Conservation (phyloP, 2,329 filamentous ascomycete genomes). For the Bisporella sp. region DNA sequence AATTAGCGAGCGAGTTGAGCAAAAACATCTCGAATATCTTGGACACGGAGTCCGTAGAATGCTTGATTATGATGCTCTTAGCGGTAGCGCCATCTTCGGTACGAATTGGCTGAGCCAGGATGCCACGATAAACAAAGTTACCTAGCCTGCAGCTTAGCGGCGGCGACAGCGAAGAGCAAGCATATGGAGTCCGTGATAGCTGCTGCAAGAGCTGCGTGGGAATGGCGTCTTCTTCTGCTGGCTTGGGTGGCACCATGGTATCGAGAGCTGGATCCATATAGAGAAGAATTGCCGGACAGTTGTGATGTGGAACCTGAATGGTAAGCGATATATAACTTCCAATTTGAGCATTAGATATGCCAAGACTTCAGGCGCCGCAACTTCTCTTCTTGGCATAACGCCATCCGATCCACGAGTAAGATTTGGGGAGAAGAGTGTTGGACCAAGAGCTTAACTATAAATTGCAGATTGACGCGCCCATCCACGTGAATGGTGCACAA, state of each 20-base stretch:
- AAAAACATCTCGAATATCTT: neutral
- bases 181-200: constrained; percentile 28
- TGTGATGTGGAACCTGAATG: neutral
- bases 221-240: neutral
- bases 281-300: neutral
- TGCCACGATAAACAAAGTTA: constrained; percentile 49
- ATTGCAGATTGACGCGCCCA: no score
- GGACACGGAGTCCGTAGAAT: constrained; percentile 43
- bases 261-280: neutral
- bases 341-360: no score
- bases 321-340: no score
- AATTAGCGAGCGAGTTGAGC: constrained; percentile 4
- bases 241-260: neutral
- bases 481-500: no score
- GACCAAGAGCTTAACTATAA: no score
- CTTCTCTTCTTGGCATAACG: no score
- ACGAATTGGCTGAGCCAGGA: constrained; percentile 32
- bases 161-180: constrained; percentile 34
- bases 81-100: constrained; percentile 26
- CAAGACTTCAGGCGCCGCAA: no score
- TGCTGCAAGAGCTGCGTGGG: neutral
- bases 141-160: constrained; percentile 43
- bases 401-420: no score
- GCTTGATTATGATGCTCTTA: constrained; percentile 45
- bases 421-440: no score